Conservation (phyloP, 768 basidiomycete genomes). For the Suillus weaverae region DNA sequence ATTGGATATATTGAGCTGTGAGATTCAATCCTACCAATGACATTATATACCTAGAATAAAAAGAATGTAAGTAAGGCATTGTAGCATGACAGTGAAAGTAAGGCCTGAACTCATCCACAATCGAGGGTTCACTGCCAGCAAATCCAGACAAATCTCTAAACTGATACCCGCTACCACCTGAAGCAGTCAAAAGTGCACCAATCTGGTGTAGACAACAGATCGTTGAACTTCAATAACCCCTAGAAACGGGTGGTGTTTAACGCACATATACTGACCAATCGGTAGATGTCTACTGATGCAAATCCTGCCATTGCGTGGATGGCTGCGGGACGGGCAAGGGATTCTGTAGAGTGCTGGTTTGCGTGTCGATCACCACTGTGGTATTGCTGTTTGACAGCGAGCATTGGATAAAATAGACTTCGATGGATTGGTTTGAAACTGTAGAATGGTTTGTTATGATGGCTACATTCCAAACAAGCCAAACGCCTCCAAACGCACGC, state of each 20-base stretch:
- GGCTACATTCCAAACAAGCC: not conserved
- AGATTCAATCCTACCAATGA: not conserved
- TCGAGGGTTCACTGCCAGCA: not conserved
- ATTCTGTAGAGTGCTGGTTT: not conserved
- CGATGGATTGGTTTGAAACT: not conserved
- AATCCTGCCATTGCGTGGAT: not conserved
- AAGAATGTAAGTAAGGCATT: not conserved
- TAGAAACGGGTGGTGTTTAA: not conserved
- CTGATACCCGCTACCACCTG: not conserved
- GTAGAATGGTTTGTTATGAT: not conserved
- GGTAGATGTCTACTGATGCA: not conserved
- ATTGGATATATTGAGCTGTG: not conserved
- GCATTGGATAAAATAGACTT: not conserved
- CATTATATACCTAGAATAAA: slow-evolving; percentile 3
- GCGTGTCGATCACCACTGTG: not conserved
- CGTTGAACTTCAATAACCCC: not conserved
- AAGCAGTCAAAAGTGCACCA: not conserved
- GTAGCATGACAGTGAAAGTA: not conserved
- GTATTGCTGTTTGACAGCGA: not conserved
- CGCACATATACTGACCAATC: not conserved
- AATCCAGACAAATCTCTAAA: no score
- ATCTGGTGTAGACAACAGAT: not conserved
- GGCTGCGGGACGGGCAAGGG: not conserved
- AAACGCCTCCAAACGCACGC: not conserved
- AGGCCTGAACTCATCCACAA: not conserved